Evolutionary conservation across 768 basidiomycete species (phyloP).

Genomic region (Exidia glandulosa): DNA sequence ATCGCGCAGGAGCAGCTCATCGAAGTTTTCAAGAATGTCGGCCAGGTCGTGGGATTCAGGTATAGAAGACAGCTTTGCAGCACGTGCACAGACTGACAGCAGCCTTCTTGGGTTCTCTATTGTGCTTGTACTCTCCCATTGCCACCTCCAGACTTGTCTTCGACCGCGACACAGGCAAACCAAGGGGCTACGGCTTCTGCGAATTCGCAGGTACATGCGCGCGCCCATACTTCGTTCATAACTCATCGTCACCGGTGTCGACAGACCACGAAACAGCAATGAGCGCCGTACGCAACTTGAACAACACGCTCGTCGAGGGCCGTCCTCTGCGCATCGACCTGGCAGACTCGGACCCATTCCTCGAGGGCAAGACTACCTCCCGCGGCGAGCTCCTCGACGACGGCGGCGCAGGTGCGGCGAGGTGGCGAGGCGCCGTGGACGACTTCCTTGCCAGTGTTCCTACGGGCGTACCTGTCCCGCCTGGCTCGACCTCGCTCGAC

Average conservation of each 20-base stretch:
- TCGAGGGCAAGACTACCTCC: constrained; percentile 83
- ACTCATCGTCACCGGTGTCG: too few relatives aligned
- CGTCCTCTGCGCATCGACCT: constrained; percentile 89
- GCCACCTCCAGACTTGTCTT: constrained; percentile 55
- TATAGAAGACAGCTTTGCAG: too few relatives aligned
- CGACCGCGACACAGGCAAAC: constrained; percentile 89
- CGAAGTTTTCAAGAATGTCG: constrained; percentile 80
- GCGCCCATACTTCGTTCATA: too few relatives aligned
- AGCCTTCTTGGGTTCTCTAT: not conserved
- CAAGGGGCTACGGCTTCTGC: constrained; percentile 88
- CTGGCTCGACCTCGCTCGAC: constrained; percentile 64
- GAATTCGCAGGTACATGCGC: constrained; percentile 66
- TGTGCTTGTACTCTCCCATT: not conserved
- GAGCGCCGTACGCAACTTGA: constrained; percentile 92
- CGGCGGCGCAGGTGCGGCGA: constrained; percentile 22
- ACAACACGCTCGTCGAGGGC: constrained; percentile 85
- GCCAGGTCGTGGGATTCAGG: constrained; percentile 85
- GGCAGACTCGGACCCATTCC: constrained; percentile 85
- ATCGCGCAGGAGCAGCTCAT: constrained; percentile 60
- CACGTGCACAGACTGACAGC: too few relatives aligned
- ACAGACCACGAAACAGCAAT: constrained; percentile 90
- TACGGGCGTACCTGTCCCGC: constrained; percentile 60
- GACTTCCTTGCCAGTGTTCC: constrained; percentile 61
- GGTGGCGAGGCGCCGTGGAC: constrained; percentile 1
- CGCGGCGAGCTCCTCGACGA: constrained; percentile 71